Evolutionary conservation across 495 filamentous ascomycete species (phyloP), one percentile per base, ranked within the genome.

Genomic region (Neurospora sublineolata): DNA sequence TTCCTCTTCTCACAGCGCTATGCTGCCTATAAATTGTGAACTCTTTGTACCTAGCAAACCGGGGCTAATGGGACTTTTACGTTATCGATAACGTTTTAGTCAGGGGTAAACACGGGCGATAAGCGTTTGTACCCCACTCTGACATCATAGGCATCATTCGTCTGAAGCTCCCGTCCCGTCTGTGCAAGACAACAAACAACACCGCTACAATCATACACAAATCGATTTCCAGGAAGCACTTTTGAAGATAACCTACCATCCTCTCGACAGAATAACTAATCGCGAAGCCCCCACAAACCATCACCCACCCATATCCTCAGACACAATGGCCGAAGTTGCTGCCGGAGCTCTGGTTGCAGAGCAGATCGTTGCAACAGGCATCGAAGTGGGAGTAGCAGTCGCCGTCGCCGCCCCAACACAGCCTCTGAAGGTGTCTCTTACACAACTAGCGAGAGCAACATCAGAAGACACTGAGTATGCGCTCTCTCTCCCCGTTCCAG

Each of bases 361-460:
- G 46, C 78, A 85, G 72, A 75, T 81, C 68, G 73, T 83, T 37
- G 83, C 82, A 30, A 83, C 83, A 3, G 77, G 79, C 44, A 69
- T 84, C 71, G 80, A 84, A 76, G 80, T 76, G 23, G 80, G 76
- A 10, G 79, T 81, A 2, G 74, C 77, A 11, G 72, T 76, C 23
- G 77, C 80, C 46, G 74, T 85, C 42, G 79, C 81, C 3, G 74
- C 80, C 14, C 79, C 82, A 2, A 85, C 83, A 0, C 79, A 79
- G 70, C 81, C 82, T 36, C 79, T 84, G 70, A 83, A 79, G 44
- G 80, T 83, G 11, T 79, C 76, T 2, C 82, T 84, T 52, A 78
- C 77, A 16, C 82, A 81, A 42, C 77, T 85, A 46, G 77, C 79
- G 3, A 77, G 72, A 69, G 73, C 78, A 14, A 73, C 78, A 5